Evolutionary conservation across 2,329 filamentous ascomycete species (phyloP).

Genomic region (Diaporthe destruens): DNA sequence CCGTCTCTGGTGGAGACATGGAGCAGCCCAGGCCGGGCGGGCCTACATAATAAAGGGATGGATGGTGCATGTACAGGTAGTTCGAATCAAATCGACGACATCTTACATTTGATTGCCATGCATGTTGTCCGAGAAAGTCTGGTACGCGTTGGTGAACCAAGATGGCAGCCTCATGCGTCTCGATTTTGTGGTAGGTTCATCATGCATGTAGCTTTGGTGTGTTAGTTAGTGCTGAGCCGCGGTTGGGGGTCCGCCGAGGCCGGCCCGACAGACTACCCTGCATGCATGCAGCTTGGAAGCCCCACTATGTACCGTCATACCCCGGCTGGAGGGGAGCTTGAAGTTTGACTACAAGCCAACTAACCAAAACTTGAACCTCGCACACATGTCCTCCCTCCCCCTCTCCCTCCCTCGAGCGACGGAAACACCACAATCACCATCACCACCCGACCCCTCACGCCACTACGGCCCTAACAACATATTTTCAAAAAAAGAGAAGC

Average conservation of each 20-base stretch:
- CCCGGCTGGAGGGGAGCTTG: background rate
- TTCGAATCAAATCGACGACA: slow-evolving; percentile 5
- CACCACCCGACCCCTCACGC: background rate
- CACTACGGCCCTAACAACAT: background rate
- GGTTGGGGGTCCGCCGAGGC: slow-evolving; percentile 1
- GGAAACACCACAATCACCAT: background rate
- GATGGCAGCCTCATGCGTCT: slow-evolving; percentile 3
- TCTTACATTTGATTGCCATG: background rate
- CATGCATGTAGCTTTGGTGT: slow-evolving; percentile 1
- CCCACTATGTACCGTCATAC: slow-evolving; percentile 17
- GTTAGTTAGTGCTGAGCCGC: slow-evolving; percentile 16
- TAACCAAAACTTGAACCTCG: too few species aligned
- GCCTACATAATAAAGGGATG: too few species aligned
- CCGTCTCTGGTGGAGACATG: too few species aligned
- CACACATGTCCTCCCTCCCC: background rate
- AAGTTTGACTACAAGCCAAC: slow-evolving; percentile 15
- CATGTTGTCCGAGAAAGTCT: background rate
- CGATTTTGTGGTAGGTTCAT: slow-evolving; percentile 21
- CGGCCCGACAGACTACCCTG: slow-evolving; percentile 9
- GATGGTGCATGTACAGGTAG: slow-evolving; percentile 11
- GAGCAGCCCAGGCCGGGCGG: background rate
- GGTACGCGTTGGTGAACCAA: slow-evolving; percentile 17
- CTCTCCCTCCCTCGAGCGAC: too few species aligned
- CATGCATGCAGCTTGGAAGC: slow-evolving; percentile 9
- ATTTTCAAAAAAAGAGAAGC: background rate